phyloP scores from a whole-genome alignment of 345 rosid species.

The Cardamine occulta region DNA sequence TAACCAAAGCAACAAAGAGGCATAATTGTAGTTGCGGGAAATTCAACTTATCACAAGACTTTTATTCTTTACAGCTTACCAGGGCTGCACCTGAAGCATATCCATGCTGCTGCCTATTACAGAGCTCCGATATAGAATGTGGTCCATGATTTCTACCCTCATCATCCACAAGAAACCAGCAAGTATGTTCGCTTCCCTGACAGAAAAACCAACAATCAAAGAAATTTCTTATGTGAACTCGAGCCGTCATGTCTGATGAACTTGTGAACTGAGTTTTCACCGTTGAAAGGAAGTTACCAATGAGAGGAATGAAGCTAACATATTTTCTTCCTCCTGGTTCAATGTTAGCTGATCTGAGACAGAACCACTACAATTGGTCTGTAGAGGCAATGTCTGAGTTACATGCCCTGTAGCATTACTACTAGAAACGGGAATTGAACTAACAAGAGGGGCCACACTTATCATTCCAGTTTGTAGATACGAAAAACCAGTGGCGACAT shows the following conservation, averaged over 20 bases:
- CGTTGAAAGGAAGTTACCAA: constrained; percentile 54
- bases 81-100: constrained; percentile 60
- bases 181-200: constrained; percentile 66
- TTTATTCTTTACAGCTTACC: constrained; percentile 51
- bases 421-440: neutral
- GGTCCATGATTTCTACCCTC: constrained; percentile 81
- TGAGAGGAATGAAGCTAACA: constrained; percentile 40
- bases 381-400: constrained; percentile 44
- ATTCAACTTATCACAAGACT: constrained; percentile 6
- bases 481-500: constrained; percentile 79
- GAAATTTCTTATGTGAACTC: constrained; percentile 13
- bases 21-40: neutral
- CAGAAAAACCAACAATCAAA: constrained; percentile 20
- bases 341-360: constrained; percentile 40
- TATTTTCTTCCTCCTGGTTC: constrained; percentile 43
- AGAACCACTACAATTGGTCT: constrained; percentile 36
- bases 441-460: constrained; percentile 38
- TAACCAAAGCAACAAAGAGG: constrained; percentile 4
- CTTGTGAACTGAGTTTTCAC: constrained; percentile 26
- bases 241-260: constrained; percentile 28
- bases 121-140: constrained; percentile 66
- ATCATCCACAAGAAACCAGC: constrained; percentile 83
- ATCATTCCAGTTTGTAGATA: constrained; percentile 51
- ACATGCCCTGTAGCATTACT: constrained; percentile 40
- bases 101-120: constrained; percentile 67